These are phyloP conservation scores for Citrus australasica DNA, from an alignment of 345 rosid genomes.

Conservation along the genomic window DNA sequence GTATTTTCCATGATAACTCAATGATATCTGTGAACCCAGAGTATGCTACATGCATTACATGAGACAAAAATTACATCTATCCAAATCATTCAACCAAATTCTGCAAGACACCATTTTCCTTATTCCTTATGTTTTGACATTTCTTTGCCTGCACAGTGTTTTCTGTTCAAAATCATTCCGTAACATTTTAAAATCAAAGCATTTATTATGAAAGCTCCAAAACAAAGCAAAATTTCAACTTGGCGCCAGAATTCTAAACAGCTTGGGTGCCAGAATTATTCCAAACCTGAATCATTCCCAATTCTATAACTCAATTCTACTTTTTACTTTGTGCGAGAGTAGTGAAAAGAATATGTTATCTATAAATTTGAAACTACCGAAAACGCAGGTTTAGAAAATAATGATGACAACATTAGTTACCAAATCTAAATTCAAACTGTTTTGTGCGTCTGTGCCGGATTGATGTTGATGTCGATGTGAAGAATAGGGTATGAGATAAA, in stretches of 20 bases:
- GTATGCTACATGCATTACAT: neutral
- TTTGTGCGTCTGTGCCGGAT: neutral
- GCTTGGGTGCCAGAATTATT: neutral
- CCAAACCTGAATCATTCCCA: neutral
- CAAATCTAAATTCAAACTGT: neutral
- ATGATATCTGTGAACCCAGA: neutral
- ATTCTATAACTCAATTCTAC: neutral
- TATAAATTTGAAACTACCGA: neutral
- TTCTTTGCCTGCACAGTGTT: neutral
- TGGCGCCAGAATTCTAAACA: neutral
- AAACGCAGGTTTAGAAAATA: neutral
- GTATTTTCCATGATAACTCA: neutral
- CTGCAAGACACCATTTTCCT: neutral
- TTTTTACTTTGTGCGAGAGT: neutral
- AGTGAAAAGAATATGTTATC: neutral
- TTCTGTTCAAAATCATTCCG: neutral
- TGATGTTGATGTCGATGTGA: neutral
- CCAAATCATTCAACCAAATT: neutral
- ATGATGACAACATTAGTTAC: neutral
- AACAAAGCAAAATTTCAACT: neutral
- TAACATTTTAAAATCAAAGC: neutral
- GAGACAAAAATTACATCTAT: neutral
- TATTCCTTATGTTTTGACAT: neutral
- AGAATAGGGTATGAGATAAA: neutral
- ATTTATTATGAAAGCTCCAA: neutral